Conservation (phyloP, 2,329 filamentous ascomycete genomes). For the Calonectria leucothoes region DNA sequence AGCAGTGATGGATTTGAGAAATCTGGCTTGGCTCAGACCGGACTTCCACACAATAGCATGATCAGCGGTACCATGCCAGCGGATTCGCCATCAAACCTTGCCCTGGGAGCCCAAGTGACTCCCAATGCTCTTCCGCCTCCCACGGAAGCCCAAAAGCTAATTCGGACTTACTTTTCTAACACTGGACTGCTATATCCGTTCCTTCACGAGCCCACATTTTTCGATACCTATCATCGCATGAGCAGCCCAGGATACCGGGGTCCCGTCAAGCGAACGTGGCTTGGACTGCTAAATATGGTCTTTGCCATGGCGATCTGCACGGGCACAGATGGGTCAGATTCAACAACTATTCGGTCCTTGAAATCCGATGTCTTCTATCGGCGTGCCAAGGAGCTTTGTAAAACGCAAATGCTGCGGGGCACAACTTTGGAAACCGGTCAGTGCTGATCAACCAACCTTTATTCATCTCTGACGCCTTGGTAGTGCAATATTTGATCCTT, state of each 20-base stretch:
- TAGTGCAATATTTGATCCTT: slow-evolving; percentile 61
- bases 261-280: slow-evolving; percentile 59
- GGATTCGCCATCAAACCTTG: background rate
- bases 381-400: slow-evolving; percentile 56
- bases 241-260: slow-evolving; percentile 36
- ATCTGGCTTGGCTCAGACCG: background rate
- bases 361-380: slow-evolving; percentile 59
- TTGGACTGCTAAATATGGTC: slow-evolving; percentile 62
- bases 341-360: slow-evolving; percentile 48
- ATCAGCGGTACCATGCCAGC: background rate
- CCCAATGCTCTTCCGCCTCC: slow-evolving; percentile 34
- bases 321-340: slow-evolving; percentile 36
- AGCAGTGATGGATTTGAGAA: background rate
- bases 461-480: background rate
- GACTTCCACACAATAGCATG: background rate
- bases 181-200: slow-evolving; percentile 46
- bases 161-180: slow-evolving; percentile 41
- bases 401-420: slow-evolving; percentile 52
- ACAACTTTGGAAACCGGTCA: slow-evolving; percentile 56
- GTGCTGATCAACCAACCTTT: background rate
- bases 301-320: slow-evolving; percentile 59
- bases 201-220: slow-evolving; percentile 41
- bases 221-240: slow-evolving; percentile 34
- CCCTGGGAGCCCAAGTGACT: background rate
- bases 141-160: slow-evolving; percentile 29